These are phyloP conservation scores for Mimosa pudica DNA, from an alignment of 306 rosid genomes.

Conservation along the genomic window DNA sequence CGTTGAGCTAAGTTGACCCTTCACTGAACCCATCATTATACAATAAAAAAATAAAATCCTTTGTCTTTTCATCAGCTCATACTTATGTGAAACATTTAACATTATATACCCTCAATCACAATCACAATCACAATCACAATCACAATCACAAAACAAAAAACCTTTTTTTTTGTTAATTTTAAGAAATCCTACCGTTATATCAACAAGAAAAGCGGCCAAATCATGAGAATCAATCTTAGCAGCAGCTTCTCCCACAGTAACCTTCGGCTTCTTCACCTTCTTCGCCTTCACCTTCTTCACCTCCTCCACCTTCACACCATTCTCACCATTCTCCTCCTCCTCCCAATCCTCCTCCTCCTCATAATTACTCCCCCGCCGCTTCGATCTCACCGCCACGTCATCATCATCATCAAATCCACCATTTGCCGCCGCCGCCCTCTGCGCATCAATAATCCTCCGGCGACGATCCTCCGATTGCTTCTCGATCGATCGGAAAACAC, in stretches of 20 bases:
- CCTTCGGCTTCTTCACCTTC: constrained; percentile 89
- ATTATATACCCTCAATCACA: too few species aligned
- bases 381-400: constrained; percentile 62
- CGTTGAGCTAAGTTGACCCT: too few species aligned
- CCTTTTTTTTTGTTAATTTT: neutral
- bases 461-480: constrained; percentile 79
- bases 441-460: constrained; percentile 68
- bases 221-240: constrained; percentile 71
- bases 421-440: constrained; percentile 45
- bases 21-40: too few species aligned
- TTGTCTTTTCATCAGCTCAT: too few species aligned
- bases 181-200: constrained; percentile 58
- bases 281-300: constrained; percentile 78
- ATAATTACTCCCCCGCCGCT: constrained; percentile 59
- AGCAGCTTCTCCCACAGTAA: constrained; percentile 82
- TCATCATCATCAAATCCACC: constrained; percentile 36
- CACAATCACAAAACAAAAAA: constrained; percentile 21
- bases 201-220: constrained; percentile 61
- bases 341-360: constrained; percentile 44
- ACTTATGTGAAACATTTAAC: too few species aligned
- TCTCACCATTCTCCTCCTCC: constrained; percentile 46
- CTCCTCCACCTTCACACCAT: constrained; percentile 61
- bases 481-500: constrained; percentile 55
- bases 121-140: neutral
- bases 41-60: too few species aligned